Conservation (phyloP, 1,284 basidiomycete genomes). For the Clitocybe nebularis region DNA sequence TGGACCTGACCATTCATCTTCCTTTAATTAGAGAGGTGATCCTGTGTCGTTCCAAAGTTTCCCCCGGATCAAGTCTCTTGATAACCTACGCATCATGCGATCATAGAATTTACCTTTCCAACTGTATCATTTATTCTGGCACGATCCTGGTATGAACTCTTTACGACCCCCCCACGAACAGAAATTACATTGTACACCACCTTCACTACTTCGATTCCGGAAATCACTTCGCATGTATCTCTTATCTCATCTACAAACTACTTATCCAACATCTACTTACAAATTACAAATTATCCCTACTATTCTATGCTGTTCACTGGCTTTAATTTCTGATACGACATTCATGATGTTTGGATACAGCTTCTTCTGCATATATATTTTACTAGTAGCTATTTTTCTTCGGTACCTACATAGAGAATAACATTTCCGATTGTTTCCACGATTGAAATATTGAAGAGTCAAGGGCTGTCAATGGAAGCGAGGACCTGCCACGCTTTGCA, state of each 20-base stretch:
- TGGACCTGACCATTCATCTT: constrained; percentile 8
- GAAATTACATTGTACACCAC: too few species aligned
- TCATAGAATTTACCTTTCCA: constrained; percentile 6
- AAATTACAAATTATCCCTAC: too few species aligned
- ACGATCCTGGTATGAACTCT: not conserved
- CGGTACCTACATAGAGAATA: too few species aligned
- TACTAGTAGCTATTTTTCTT: too few species aligned
- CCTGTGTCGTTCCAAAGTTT: constrained; percentile 19
- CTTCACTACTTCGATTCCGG: too few species aligned
- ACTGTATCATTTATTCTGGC: constrained; percentile 6
- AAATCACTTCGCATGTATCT: too few species aligned
- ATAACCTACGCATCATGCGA: constrained; percentile 23
- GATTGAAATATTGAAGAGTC: too few species aligned
- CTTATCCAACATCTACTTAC: too few species aligned
- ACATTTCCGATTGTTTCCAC: too few species aligned
- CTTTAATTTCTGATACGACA: not conserved
- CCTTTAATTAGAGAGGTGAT: constrained; percentile 28
- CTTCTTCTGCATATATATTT: too few species aligned
- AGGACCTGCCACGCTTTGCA: constrained; percentile 3
- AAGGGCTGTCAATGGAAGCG: too few species aligned
- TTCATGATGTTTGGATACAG: constrained; percentile 2
- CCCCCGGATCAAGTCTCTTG: constrained; percentile 25
- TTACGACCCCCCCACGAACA: not conserved
- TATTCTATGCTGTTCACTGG: not conserved
- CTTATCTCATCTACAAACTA: too few species aligned